Conservation (phyloP, 2,329 filamentous ascomycete species). For the Lasiodiplodia citricola region DNA sequence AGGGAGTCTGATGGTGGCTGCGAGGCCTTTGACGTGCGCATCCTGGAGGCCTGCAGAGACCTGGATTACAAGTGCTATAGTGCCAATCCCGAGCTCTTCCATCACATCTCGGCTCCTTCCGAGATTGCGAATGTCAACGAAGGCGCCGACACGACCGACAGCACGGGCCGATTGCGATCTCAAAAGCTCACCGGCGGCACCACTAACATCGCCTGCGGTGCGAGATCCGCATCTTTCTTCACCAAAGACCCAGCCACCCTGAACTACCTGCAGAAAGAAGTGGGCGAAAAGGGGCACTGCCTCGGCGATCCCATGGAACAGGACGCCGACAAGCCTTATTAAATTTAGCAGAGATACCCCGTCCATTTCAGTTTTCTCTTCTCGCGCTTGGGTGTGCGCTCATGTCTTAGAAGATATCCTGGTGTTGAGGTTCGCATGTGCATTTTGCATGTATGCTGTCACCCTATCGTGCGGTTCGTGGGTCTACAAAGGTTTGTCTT, state of each 20-base stretch:
- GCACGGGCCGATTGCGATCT: conserved; percentile 20
- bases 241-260: conserved; percentile 33
- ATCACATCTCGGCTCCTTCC: conserved; percentile 40
- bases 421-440: background rate
- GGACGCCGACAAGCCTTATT: conserved; percentile 26
- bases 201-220: conserved; percentile 42
- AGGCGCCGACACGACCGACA: conserved; percentile 16
- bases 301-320: conserved; percentile 31
- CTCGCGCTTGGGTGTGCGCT: background rate
- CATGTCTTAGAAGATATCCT: background rate
- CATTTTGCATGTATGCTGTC: background rate
- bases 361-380: background rate
- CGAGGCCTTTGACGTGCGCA: conserved; percentile 45
- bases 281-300: conserved; percentile 36
- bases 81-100: conserved; percentile 48
- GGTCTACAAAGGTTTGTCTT: background rate
- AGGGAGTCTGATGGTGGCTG: conserved; percentile 30
- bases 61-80: conserved; percentile 42
- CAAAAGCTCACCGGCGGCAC: conserved; percentile 26
- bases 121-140: conserved; percentile 40
- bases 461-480: background rate
- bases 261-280: conserved; percentile 35
- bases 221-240: conserved; percentile 34
- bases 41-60: conserved; percentile 47
- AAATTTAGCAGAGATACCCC: conserved; percentile 18